phyloP scores from a whole-genome alignment of 2,329 filamentous ascomycete species.

The Calonectria leucothoes region DNA sequence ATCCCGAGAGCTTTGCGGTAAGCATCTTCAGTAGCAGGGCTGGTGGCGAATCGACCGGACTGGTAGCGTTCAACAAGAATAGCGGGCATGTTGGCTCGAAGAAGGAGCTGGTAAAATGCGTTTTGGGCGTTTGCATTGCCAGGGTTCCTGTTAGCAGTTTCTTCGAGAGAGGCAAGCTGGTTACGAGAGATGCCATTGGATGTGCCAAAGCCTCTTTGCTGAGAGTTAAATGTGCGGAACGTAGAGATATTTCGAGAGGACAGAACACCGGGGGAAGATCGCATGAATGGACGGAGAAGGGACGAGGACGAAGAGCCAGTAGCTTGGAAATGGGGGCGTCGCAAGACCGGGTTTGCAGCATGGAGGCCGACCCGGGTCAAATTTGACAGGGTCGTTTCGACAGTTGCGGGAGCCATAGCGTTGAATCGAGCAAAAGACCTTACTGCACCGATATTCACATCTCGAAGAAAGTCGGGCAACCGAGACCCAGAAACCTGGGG shows the following conservation, averaged over 20 bases:
- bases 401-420: constrained; percentile 25
- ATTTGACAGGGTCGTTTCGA: constrained; percentile 35
- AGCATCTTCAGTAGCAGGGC: constrained; percentile 79
- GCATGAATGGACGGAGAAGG: constrained; percentile 41
- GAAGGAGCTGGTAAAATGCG: constrained; percentile 90
- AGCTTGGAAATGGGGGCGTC: constrained; percentile 41
- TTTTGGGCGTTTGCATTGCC: constrained; percentile 89
- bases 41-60: constrained; percentile 86
- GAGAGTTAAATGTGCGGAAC: constrained; percentile 31
- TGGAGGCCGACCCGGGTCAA: constrained; percentile 45
- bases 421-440: constrained; percentile 13
- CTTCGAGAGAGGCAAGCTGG: constrained; percentile 86
- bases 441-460: constrained; percentile 26
- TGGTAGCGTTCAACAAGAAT: constrained; percentile 93
- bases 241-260: constrained; percentile 35
- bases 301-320: constrained; percentile 28
- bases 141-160: constrained; percentile 93
- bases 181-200: constrained; percentile 66
- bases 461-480: constrained; percentile 45
- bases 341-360: constrained; percentile 43
- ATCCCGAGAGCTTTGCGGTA: constrained; percentile 78
- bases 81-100: constrained; percentile 92
- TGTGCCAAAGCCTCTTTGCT: constrained; percentile 54
- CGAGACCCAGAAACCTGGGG: constrained; percentile 27
- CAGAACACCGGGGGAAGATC: constrained; percentile 33